Conservation (phyloP, 306 rosid species). For the Clitoria ternatea region DNA sequence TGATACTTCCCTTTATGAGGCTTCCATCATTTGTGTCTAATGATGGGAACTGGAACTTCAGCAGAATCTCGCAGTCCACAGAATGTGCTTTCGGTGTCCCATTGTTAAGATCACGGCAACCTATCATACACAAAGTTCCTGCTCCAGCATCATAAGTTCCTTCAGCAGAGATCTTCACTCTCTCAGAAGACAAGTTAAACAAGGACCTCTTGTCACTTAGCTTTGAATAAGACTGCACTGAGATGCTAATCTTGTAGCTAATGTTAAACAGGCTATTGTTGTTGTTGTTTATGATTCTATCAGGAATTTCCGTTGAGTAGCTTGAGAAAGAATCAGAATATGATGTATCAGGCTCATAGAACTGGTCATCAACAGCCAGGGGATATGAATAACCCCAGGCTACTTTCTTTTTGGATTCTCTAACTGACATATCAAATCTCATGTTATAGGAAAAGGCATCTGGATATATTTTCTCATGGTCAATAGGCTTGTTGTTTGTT, state of each 20-base stretch:
- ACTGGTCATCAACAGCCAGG: constrained; percentile 31
- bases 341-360: neutral
- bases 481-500: neutral
- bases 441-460: constrained; percentile 29
- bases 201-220: neutral
- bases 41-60: constrained; percentile 50
- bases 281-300: neutral
- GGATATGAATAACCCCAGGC: constrained; percentile 39
- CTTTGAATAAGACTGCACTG: neutral
- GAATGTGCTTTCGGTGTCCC: constrained; percentile 5
- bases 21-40: neutral
- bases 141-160: constrained; percentile 53
- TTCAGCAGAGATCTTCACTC: constrained; percentile 44
- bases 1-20: constrained; percentile 38
- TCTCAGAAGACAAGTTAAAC: neutral
- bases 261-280: constrained; percentile 25
- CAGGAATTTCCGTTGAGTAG: neutral
- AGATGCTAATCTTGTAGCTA: constrained; percentile 29
- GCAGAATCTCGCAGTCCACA: constrained; percentile 48
- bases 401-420: neutral
- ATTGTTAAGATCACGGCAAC: constrained; percentile 38
- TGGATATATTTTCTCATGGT: constrained; percentile 3
- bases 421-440: constrained; percentile 39
- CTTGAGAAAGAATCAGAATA: neutral
- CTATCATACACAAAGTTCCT: constrained; percentile 71